Base-by-base conservation (phyloP, 2,329 filamentous ascomycete species). In the Emmonsiellopsis sp. region DNA sequence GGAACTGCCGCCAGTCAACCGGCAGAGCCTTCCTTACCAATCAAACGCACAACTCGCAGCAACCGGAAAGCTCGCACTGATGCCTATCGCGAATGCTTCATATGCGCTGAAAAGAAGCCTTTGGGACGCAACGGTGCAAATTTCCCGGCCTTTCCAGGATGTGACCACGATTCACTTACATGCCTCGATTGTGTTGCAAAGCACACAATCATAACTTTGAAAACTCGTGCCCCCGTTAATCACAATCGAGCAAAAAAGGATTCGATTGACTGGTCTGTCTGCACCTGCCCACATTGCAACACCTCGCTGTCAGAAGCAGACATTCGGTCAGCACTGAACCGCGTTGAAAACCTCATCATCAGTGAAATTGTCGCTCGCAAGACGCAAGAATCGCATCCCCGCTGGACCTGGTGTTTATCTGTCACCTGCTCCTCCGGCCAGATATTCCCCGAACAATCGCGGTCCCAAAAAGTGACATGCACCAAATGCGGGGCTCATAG, bases 131-230 rank as follows among this genome's bases (percentile, higher is more conserved):
- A 51, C 6, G 46, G 45, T 8, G 47, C 55, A 9, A 51, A 50
- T 37, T 57, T 58, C n/a, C 54, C 52, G 8, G 11, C 38, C 5
- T 55, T 58, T 43, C 10, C 26, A 5, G 30, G n/a, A 9, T 58
- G 57, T 30, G 13, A 5, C 30, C 57, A 58, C 41, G 20, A 37
- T 11, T 47, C 54, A 26, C n/a, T 31, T 15, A 46, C 40, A 11
- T 58, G 57, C 32, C 35, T 50, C 26, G 13, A 52, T 16, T 58
- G 57, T 26, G n/a, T 58, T 13, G 31, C 30, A n/a, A 51, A 50
- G 26, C 41, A 55, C 43, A 38, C 38, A n/a, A 20, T 52, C 26
- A 44, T 48, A 13, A 51, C 31, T 10, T 26, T 55, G 13, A 49
- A 54, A 43, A 40, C 50, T 5, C 43, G 43, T 2, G 44, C 30